phyloP scores from a whole-genome alignment of 352 stramenopile genomes.

The Globisporangium uncinulatum region DNA sequence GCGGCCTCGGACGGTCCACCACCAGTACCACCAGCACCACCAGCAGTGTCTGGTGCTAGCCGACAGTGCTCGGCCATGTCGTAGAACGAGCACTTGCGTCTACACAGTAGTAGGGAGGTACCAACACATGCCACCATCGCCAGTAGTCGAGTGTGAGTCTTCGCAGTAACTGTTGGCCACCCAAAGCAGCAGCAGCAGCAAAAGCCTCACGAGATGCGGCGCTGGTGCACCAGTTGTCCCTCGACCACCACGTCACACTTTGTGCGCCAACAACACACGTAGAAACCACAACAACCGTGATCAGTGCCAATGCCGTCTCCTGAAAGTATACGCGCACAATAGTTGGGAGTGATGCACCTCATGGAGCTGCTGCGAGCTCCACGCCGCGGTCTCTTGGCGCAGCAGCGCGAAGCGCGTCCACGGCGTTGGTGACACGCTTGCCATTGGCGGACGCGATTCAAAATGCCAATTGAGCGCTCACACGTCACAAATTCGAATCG shows the following conservation, averaged over 20 bases:
- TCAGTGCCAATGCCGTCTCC: background rate
- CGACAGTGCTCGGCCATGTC: constrained; percentile 36
- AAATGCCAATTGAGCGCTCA: constrained; percentile 4
- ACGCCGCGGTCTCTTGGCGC: constrained; percentile 24
- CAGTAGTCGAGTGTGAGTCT: background rate
- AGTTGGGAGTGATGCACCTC: constrained; percentile 9
- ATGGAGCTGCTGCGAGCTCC: constrained; percentile 15
- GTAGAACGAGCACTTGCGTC: constrained; percentile 72
- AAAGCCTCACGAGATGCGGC: constrained; percentile 53
- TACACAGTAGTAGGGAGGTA: constrained; percentile 4
- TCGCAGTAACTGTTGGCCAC: background rate
- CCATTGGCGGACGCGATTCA: background rate
- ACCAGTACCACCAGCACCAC: background rate
- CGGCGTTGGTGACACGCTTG: constrained; percentile 24
- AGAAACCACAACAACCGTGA: background rate
- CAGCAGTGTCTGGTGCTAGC: background rate
- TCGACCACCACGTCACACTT: constrained; percentile 43
- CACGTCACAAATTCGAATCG: constrained; percentile 8
- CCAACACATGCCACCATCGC: background rate
- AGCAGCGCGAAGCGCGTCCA: constrained; percentile 54
- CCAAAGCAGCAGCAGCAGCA: background rate
- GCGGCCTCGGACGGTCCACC: constrained; percentile 3
- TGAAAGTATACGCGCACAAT: background rate
- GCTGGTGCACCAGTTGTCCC: constrained; percentile 70
- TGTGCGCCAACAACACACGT: background rate